Conservation (phyloP, 495 filamentous ascomycete species). For the Xylaria venustula region DNA sequence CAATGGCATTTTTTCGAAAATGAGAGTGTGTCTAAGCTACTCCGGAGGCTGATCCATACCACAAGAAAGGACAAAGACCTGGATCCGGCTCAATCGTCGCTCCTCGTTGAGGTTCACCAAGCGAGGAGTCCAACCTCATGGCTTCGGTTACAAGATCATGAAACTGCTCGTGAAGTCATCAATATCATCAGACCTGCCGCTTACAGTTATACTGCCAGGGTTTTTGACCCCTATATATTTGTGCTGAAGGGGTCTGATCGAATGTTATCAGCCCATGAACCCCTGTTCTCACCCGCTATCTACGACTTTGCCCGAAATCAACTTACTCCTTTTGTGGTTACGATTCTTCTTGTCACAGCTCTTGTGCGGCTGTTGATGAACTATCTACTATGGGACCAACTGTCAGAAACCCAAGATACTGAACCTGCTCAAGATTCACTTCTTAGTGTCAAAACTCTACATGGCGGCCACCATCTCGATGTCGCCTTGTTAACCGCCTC, state of each 20-base stretch:
- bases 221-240: slow-evolving; percentile 66
- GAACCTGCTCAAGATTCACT: slow-evolving; percentile 44
- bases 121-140: slow-evolving; percentile 67
- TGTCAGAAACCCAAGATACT: slow-evolving; percentile 28
- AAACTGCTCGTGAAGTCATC: slow-evolving; percentile 70
- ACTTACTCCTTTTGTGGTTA: slow-evolving; percentile 52
- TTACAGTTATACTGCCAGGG: slow-evolving; percentile 63
- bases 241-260: slow-evolving; percentile 64
- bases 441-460: slow-evolving; percentile 59
- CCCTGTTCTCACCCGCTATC: slow-evolving; percentile 48
- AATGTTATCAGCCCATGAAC: slow-evolving; percentile 39
- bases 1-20: slow-evolving; percentile 68
- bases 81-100: slow-evolving; percentile 36
- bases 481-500: slow-evolving; percentile 59
- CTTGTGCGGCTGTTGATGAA: slow-evolving; percentile 64
- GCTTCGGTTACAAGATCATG: slow-evolving; percentile 70
- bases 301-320: slow-evolving; percentile 59
- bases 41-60: slow-evolving; percentile 36
- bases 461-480: slow-evolving; percentile 60
- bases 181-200: slow-evolving; percentile 63
- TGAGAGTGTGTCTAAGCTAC: slow-evolving; percentile 43
- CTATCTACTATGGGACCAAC: slow-evolving; percentile 58
- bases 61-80: slow-evolving; percentile 21
- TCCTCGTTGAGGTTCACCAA: slow-evolving; percentile 58
- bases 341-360: slow-evolving; percentile 53